Evolutionary conservation across 345 rosid species (phyloP), one percentile per base, ranked within the genome.

Genomic region (Microthlaspi erraticum): DNA sequence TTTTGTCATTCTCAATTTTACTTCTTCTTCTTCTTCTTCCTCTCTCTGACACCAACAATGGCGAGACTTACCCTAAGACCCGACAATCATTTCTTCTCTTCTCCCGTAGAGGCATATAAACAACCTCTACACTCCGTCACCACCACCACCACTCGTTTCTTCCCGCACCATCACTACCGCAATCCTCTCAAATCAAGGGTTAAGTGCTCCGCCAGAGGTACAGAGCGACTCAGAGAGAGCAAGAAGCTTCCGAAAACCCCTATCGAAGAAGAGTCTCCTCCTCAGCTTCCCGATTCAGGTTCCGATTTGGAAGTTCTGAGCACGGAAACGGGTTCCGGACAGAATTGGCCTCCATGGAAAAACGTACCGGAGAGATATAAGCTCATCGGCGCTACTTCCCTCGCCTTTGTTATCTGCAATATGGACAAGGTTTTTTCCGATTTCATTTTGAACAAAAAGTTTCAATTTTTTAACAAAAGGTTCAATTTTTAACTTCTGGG

Each of bases 331-430:
- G 89, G 81, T 61, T 76, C 74, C 41, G 79, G 76, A 70, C 80
- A 81, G 84, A 83, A 77, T 57, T 85, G 96, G 93, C 93, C 91
- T 50, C 95, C 85, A 10, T 92, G 96, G 97, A 85, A 82, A 77
- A 79, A 83, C 68, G 19, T 90, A 66, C 96, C 97, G 46, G 76
- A 74, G 63, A 81, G 97, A 83, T 93, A 90, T 66, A 87, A 85
- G 80, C 89, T 90, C 37, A 86, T 88, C 23, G 92, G 91, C 51
- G 84, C 97, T 20, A 90, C 97, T 67, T 87, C 98, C 3, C 89
- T 90, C 38, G 96, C 98, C 53, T 93, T 93, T 58, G 92, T 93
- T 79, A 86, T 93, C 66, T 87, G 98, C 75, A 90, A 88, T 75
- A 93, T 93, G 97, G 97, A 88, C 74, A 93, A 93, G 94, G 98